phyloP scores from a whole-genome alignment of 2,329 filamentous ascomycete species.

The Rachicladosporium sp. region DNA sequence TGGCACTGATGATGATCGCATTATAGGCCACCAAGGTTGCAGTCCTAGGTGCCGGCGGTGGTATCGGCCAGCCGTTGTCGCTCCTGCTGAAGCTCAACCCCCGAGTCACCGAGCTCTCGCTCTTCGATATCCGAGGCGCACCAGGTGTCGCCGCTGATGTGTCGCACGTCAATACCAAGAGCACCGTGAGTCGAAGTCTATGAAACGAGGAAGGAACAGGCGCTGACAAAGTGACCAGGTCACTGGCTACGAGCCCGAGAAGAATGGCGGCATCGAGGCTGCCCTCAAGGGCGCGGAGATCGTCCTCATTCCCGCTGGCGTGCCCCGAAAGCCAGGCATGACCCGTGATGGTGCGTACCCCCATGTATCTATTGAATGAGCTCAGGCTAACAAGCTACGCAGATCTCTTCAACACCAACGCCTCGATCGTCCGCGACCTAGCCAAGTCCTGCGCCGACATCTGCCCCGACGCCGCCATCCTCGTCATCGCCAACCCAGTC shows the following conservation, averaged over 20 bases:
- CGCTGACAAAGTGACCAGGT: conserved; percentile 36
- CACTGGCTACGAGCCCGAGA: conserved; percentile 68
- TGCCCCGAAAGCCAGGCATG: conserved; percentile 99
- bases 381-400: conserved; percentile 1
- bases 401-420: conserved; percentile 99
- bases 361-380: too few species aligned
- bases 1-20: background rate
- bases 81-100: conserved; percentile 98
- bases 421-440: conserved; percentile 95
- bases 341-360: conserved; percentile 94
- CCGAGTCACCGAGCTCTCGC: conserved; percentile 79
- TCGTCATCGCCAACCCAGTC: conserved; percentile 97
- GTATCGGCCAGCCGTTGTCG: conserved; percentile 96
- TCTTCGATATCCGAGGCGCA: conserved; percentile 93
- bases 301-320: conserved; percentile 94
- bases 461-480: conserved; percentile 82
- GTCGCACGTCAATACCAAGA: conserved; percentile 99
- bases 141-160: conserved; percentile 97
- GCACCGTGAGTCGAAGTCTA: conserved; percentile 40
- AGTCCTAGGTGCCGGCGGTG: conserved; percentile 91
- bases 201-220: too few species aligned
- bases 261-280: conserved; percentile 59
- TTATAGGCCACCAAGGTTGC: conserved; percentile 90
- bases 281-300: conserved; percentile 82
- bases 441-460: conserved; percentile 87